Percentiles rank a stretch among this genome's conserved stretches.
phyloP scores from a whole-genome alignment of 257 asterid genomes.

The Misopates orontium region DNA sequence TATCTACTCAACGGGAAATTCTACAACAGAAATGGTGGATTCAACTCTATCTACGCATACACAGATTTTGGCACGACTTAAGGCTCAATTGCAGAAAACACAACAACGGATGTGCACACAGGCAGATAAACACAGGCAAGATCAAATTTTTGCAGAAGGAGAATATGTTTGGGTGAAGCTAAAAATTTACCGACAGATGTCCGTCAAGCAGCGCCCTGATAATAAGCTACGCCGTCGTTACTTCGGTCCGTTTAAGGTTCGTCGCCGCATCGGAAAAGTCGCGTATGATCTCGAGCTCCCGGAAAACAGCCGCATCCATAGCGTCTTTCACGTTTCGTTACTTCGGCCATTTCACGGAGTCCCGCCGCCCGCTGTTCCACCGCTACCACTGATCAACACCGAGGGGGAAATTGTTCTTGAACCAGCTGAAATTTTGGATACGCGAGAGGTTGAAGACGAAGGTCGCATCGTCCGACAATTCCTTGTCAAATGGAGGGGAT shows the following conservation, averaged over 20 bases:
- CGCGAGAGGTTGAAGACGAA: no score
- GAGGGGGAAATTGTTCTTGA: no score
- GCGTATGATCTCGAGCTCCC: no score
- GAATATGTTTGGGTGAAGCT: not conserved
- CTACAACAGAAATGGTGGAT: no score
- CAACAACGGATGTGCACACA: not conserved
- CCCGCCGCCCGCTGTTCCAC: no score
- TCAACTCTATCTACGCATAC: not conserved
- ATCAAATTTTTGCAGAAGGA: no score
- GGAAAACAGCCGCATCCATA: rapidly evolving
- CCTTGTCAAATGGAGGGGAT: no score
- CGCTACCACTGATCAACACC: no score
- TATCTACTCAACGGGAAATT: not conserved
- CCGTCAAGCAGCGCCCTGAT: not conserved
- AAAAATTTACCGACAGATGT: not conserved
- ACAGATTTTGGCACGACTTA: not conserved
- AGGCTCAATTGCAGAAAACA: not conserved
- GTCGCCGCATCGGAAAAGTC: no score
- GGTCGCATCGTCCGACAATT: no score
- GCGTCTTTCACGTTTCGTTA: not conserved
- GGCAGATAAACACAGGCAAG: not conserved
- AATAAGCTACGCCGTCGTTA: not conserved
- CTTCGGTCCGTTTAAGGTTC: not conserved
- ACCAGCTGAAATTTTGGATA: no score
- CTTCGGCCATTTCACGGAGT: no score